Evolutionary conservation across 2,329 filamentous ascomycete species (phyloP).

Genomic region (Fusarium sp.): DNA sequence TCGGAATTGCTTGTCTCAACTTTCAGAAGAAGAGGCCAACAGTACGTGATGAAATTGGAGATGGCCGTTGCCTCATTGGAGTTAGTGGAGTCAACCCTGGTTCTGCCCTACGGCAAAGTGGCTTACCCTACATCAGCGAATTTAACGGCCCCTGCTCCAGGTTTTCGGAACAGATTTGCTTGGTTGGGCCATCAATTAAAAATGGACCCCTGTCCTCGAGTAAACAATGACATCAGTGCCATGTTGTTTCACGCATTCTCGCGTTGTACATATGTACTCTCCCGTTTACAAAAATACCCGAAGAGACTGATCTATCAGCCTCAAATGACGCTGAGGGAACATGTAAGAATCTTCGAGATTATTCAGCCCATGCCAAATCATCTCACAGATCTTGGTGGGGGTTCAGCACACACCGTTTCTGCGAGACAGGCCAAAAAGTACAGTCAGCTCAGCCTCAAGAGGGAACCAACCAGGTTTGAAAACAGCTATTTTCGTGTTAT

Average conservation of each 20-base stretch:
- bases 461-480: conserved; percentile 22
- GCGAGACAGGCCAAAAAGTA: background rate
- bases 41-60: conserved; percentile 28
- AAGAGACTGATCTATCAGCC: conserved; percentile 1
- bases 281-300: background rate
- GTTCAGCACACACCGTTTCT: background rate
- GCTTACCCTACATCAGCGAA: conserved; percentile 3
- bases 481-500: conserved; percentile 7
- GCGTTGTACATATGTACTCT: background rate
- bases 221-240: conserved; percentile 29
- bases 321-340: background rate
- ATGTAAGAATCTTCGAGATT: conserved; percentile 21
- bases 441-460: conserved; percentile 5
- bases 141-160: background rate
- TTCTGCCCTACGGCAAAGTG: conserved; percentile 5
- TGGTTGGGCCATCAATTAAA: background rate
- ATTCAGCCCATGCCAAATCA: conserved; percentile 6
- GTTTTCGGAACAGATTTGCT: background rate
- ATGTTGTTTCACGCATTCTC: conserved; percentile 2
- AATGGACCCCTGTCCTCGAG: conserved; percentile 12
- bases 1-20: conserved; percentile 10
- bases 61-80: background rate
- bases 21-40: conserved; percentile 36
- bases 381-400: conserved; percentile 5
- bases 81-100: conserved; percentile 7